Base-by-base conservation (phyloP, 495 filamentous ascomycete genomes). In the Hypoxylon perforatum region DNA sequence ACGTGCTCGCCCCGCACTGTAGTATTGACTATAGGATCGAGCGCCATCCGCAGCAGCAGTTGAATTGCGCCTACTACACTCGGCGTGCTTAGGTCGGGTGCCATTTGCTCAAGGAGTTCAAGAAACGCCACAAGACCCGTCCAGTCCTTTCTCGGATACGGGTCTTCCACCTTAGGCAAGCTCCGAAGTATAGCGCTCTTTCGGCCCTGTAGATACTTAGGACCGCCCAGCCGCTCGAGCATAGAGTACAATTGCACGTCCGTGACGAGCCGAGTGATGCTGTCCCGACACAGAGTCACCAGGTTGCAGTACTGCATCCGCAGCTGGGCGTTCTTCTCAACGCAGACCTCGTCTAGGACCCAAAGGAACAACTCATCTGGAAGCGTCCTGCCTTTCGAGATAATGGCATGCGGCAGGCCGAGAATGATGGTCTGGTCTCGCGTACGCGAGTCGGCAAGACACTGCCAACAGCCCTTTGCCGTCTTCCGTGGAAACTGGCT, bases 311-410 rank as follows among this genome's bases (percentile, higher is more conserved):
- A 95, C 51, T 90, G 87, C 42, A 82, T 73, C 56, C 87, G 84
- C 30, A 95, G 77, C 57, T 86, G 85, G 25, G 86, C 84, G 38
- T 84, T 83, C 39, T 77, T 78, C 67, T 92, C 89, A 10, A 78
- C 70, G 47, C 85, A 84, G n/a, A 89, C 80, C 63, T 92, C 87
- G 39, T 87, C 78, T 10, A 96, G 78, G 2, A 94, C 83, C 93
- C 93, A 97, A 17, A 80, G 48, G 19, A 92, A 81, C 17, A 96
- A 69, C 56, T 92, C 87, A 52, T 93, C 86, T 1, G 93, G 88
- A 5, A 95, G 76, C 12, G 75, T 51, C 22, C 74, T 75, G 35
- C 79, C 75, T 57, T 81, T 82, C 15, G 72, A 72, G 23, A 89
- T 78, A 17, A 90, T 83, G 60, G 87, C 82, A 62, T 86, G 84